Evolutionary conservation across 2,329 filamentous ascomycete genomes (phyloP).

Genomic region (Lithohypha guttulata): DNA sequence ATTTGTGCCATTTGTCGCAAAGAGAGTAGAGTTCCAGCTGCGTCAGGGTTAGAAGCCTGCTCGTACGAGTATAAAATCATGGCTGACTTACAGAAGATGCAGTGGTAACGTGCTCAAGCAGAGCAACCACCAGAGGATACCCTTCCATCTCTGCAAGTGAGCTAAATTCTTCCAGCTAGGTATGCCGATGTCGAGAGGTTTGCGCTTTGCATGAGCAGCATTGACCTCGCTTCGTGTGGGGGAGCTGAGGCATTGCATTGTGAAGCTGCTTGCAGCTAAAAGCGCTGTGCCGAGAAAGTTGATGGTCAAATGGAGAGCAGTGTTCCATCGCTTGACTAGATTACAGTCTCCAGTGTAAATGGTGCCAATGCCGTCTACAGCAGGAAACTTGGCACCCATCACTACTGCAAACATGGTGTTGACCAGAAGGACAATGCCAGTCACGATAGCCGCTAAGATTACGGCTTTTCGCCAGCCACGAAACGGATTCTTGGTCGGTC

Average conservation of each 20-base stretch:
- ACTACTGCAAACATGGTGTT: slow-evolving; percentile 11
- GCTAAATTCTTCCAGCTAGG: slow-evolving; percentile 10
- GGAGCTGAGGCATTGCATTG: slow-evolving; percentile 23
- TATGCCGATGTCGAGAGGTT: slow-evolving; percentile 10
- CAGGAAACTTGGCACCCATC: slow-evolving; percentile 1
- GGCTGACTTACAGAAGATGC: slow-evolving; percentile 9
- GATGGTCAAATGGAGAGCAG: slow-evolving; percentile 9
- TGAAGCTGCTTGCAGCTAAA: slow-evolving; percentile 21
- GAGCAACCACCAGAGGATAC: slow-evolving; percentile 4
- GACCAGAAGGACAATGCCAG: slow-evolving; percentile 10
- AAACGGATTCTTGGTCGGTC: not conserved
- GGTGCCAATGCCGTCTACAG: slow-evolving; percentile 2
- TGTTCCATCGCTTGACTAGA: slow-evolving; percentile 7
- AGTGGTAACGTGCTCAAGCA: slow-evolving; percentile 8
- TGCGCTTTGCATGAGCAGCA: slow-evolving; percentile 14
- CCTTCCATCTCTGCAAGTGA: slow-evolving; percentile 5
- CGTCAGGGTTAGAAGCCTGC: slow-evolving; percentile 1
- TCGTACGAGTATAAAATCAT: not conserved
- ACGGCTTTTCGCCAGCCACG: slow-evolving; percentile 7
- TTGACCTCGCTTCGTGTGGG: slow-evolving; percentile 22
- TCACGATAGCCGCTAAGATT: slow-evolving; percentile 2
- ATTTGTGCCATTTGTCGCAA: slow-evolving; percentile 8
- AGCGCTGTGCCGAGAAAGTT: slow-evolving; percentile 16
- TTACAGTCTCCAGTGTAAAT: slow-evolving; percentile 13
- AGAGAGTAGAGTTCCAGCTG: slow-evolving; percentile 10